Percentiles rank a stretch among this genome's conserved stretches.
Evolutionary conservation across 345 rosid genomes (phyloP).

Genomic region (Arabis hirsuta): DNA sequence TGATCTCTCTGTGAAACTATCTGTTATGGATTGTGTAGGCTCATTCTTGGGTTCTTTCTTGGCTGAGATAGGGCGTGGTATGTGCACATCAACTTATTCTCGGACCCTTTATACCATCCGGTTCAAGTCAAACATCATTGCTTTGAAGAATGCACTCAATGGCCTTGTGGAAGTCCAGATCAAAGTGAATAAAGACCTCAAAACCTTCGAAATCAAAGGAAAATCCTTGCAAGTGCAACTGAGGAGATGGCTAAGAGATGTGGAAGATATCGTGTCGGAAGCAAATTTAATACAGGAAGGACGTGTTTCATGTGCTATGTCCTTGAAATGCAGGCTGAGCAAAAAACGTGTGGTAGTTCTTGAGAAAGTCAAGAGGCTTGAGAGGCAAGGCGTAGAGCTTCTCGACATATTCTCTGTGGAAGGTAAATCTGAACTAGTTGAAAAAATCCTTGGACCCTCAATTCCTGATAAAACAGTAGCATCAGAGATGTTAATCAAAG

Average conservation of each 20-base stretch:
- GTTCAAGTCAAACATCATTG: constrained; percentile 40
- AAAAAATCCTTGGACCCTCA: constrained; percentile 44
- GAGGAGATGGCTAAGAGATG: constrained; percentile 39
- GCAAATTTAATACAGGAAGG: constrained; percentile 26
- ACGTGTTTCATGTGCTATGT: constrained; percentile 28
- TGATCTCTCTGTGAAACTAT: constrained; percentile 20
- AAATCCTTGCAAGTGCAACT: constrained; percentile 31
- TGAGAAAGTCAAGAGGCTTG: constrained; percentile 34
- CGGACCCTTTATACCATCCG: constrained; percentile 20
- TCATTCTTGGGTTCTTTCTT: constrained; percentile 36
- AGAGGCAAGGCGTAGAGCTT: constrained; percentile 32
- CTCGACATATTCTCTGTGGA: constrained; percentile 27
- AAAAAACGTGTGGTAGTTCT: constrained; percentile 29
- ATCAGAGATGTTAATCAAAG: constrained; percentile 37
- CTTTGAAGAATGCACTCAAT: constrained; percentile 31
- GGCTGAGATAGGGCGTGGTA: constrained; percentile 33
- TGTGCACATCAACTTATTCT: constrained; percentile 40
- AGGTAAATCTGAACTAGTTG: constrained; percentile 31
- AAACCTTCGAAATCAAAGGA: constrained; percentile 35
- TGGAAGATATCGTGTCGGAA: constrained; percentile 25
- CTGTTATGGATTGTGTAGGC: constrained; percentile 38
- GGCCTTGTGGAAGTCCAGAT: constrained; percentile 22
- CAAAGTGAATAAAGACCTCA: constrained; percentile 32
- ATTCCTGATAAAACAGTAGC: constrained; percentile 45
- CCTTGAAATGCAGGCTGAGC: constrained; percentile 31